Evolutionary conservation across 1,139 yeast genomes (phyloP).

Genomic region (Citeromyces hawaiiensis): DNA sequence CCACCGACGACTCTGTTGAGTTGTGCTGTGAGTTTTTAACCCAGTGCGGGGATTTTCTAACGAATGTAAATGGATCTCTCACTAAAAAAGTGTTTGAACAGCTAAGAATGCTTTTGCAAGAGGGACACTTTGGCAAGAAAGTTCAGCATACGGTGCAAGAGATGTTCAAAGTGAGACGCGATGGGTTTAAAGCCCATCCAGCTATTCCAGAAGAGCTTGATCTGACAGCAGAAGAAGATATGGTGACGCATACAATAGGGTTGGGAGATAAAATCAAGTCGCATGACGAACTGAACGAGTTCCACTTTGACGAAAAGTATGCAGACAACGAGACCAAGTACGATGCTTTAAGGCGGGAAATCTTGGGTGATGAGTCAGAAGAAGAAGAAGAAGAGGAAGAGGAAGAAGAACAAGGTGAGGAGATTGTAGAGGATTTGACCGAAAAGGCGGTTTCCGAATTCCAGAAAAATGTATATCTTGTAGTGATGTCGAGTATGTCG

Average conservation of each 20-base stretch:
- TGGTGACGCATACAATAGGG: constrained; percentile 42
- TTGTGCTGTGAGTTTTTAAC: constrained; percentile 29
- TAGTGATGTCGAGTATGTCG: constrained; percentile 86
- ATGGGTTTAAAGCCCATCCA: constrained; percentile 29
- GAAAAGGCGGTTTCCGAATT: constrained; percentile 46
- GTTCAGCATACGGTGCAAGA: constrained; percentile 37
- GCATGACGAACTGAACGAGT: constrained; percentile 34
- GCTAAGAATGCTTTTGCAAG: constrained; percentile 46
- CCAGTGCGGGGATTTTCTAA: constrained; percentile 29
- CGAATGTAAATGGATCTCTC: constrained; percentile 26
- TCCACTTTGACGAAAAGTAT: constrained; percentile 37
- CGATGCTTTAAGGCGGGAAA: constrained; percentile 22
- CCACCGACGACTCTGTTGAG: constrained; percentile 39
- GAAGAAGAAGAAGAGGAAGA: constrained; percentile 7
- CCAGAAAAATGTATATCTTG: constrained; percentile 66
- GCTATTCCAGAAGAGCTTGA: constrained; percentile 32
- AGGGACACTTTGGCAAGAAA: constrained; percentile 28
- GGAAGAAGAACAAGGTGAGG: constrained; percentile 15
- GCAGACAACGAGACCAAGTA: constrained; percentile 35
- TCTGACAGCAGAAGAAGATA: constrained; percentile 55
- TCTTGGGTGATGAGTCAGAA: constrained; percentile 29
- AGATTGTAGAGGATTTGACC: constrained; percentile 50
- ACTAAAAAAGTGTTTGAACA: constrained; percentile 45
- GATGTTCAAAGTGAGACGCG: constrained; percentile 36
- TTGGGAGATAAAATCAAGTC: constrained; percentile 37